phyloP scores from a whole-genome alignment of 2,329 filamentous ascomycete species.

The Xylariales sp. region DNA sequence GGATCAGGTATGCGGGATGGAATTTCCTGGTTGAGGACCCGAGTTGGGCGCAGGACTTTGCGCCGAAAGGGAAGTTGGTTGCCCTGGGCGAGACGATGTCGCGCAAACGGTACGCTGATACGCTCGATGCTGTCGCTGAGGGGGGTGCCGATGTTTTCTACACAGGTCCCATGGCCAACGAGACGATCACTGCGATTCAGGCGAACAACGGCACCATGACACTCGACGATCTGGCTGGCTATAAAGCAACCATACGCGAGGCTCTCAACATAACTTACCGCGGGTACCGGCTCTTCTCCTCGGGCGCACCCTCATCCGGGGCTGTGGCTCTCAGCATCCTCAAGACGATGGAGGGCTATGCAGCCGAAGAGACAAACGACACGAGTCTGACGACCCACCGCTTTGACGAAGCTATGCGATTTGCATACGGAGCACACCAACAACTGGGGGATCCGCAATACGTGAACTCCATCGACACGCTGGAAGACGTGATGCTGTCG shows the following conservation, averaged over 20 bases:
- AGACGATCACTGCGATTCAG: slow-evolving; percentile 66
- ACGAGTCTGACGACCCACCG: slow-evolving; percentile 71
- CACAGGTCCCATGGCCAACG: slow-evolving; percentile 64
- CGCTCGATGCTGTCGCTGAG: slow-evolving; percentile 71
- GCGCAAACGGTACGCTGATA: slow-evolving; percentile 70
- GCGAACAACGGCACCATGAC: slow-evolving; percentile 72
- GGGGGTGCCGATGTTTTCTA: slow-evolving; percentile 73
- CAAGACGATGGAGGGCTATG: slow-evolving; percentile 78
- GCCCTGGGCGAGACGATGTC: slow-evolving; percentile 73
- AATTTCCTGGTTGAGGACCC: slow-evolving; percentile 72
- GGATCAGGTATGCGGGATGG: slow-evolving; percentile 25
- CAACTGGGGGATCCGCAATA: slow-evolving; percentile 79
- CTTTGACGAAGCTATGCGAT: slow-evolving; percentile 83
- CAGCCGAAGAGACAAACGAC: slow-evolving; percentile 46
- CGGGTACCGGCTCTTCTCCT: slow-evolving; percentile 64
- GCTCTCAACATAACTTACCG: slow-evolving; percentile 62
- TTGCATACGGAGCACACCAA: slow-evolving; percentile 77
- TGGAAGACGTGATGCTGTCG: slow-evolving; percentile 66
- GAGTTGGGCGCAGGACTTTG: slow-evolving; percentile 83
- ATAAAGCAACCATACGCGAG: slow-evolving; percentile 61
- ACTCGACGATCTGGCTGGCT: slow-evolving; percentile 42
- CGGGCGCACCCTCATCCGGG: slow-evolving; percentile 74
- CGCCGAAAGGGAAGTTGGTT: slow-evolving; percentile 71
- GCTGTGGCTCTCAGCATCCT: slow-evolving; percentile 69
- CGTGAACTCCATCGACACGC: slow-evolving; percentile 52